These are phyloP conservation scores for Irineochytrium annulatum DNA, from an alignment of 192 early-diverging fungal genomes.

Conservation along the genomic window DNA sequence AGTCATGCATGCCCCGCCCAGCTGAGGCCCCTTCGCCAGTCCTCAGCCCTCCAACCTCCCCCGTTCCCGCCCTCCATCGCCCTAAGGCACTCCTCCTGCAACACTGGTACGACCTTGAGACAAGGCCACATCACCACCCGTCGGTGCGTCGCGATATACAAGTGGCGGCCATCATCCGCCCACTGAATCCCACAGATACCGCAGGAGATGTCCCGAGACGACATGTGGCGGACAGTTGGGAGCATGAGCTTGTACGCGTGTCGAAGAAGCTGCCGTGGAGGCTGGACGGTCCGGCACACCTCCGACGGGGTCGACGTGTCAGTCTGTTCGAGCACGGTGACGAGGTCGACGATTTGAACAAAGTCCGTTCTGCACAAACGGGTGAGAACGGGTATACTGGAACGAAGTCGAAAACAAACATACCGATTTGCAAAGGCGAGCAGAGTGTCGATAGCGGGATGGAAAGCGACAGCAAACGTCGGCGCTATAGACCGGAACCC, in stretches of 20 bases:
- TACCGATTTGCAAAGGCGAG: slow-evolving; percentile 15
- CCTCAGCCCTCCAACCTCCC: too few relatives aligned
- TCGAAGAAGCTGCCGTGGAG: slow-evolving; percentile 12
- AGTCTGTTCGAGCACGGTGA: not conserved
- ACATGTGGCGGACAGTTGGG: not conserved
- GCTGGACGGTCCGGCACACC: not conserved
- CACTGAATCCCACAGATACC: slow-evolving; percentile 13
- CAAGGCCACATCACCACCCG: slow-evolving; percentile 16
- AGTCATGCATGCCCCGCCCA: too few relatives aligned
- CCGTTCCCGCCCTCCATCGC: too few relatives aligned
- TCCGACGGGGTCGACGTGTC: not conserved
- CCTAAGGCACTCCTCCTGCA: too few relatives aligned
- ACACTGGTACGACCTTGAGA: too few relatives aligned
- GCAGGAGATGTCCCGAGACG: not conserved
- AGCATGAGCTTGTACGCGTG: slow-evolving; percentile 11
- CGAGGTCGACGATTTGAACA: slow-evolving; percentile 18
- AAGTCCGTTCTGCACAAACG: slow-evolving; percentile 1
- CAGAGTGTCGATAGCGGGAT: slow-evolving; percentile 13
- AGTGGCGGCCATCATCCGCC: slow-evolving; percentile 10
- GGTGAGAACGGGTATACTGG: too few relatives aligned
- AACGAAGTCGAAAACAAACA: too few relatives aligned
- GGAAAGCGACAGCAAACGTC: slow-evolving; percentile 16
- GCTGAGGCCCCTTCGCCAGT: too few relatives aligned
- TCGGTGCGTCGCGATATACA: slow-evolving; percentile 10
- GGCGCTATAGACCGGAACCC: too few relatives aligned